These are phyloP conservation scores for Linnemannia hyalina DNA, from an alignment of 192 early-diverging fungal genomes.

Conservation along the genomic window DNA sequence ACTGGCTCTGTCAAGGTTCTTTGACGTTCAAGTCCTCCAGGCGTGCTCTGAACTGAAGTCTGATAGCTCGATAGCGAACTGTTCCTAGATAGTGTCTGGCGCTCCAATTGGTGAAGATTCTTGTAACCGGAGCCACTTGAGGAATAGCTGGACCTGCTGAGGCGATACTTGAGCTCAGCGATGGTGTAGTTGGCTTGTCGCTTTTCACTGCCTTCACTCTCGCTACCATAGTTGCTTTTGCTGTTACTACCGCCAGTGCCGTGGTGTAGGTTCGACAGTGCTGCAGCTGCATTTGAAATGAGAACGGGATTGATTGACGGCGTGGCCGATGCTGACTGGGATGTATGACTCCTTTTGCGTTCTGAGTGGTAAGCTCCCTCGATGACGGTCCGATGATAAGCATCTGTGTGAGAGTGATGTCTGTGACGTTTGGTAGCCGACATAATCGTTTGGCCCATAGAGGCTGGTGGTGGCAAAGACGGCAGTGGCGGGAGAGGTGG, in stretches of 20 bases:
- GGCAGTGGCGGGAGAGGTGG: conserved; percentile 41
- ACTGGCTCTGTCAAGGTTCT: conserved; percentile 15
- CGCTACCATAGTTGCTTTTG: conserved; percentile 14
- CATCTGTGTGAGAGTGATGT: conserved; percentile 16
- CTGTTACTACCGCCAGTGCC: neutral
- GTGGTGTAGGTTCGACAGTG: conserved; percentile 26
- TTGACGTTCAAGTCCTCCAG: neutral
- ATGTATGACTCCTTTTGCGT: neutral
- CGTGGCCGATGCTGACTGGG: neutral
- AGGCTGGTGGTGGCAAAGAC: conserved; percentile 15
- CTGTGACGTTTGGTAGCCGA: conserved; percentile 9
- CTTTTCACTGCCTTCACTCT: neutral
- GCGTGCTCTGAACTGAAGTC: neutral
- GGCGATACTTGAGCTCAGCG: neutral
- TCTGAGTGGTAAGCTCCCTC: neutral
- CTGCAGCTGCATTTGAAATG: conserved; percentile 34
- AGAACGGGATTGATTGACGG: conserved; percentile 38
- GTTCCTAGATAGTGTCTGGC: conserved; percentile 13
- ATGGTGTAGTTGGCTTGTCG: neutral
- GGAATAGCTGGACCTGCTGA: neutral
- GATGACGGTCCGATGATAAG: neutral
- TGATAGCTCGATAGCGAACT: conserved; percentile 3
- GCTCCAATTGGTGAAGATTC: conserved; percentile 5
- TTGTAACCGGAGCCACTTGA: neutral
- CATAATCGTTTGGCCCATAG: neutral